phyloP scores from a whole-genome alignment of 306 rosid genomes.

The Inga leiocalycina region DNA sequence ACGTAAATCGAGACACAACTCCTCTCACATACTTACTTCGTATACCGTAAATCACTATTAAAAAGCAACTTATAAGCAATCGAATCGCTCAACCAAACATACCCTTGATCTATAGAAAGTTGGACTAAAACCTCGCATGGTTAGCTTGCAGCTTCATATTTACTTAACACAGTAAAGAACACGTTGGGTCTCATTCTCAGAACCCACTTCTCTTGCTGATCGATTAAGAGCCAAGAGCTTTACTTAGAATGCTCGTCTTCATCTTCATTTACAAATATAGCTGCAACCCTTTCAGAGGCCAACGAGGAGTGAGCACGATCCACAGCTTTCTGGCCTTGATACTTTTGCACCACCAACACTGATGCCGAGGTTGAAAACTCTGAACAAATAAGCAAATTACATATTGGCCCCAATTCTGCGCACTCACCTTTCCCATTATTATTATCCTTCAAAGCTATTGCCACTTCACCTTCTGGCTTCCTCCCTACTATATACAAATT shows the following conservation, averaged over 20 bases:
- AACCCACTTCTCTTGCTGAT: background rate
- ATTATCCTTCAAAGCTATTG: slow-evolving; percentile 28
- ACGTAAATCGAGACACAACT: too few species aligned
- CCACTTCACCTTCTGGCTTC: slow-evolving; percentile 46
- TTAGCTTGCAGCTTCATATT: background rate
- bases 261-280: slow-evolving; percentile 21
- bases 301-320: background rate
- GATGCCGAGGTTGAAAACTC: slow-evolving; percentile 53
- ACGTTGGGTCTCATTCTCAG: background rate
- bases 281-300: background rate
- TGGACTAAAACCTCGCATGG: background rate
- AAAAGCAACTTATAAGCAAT: too few species aligned
- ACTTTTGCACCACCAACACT: slow-evolving; percentile 63
- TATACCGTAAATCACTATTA: too few species aligned
- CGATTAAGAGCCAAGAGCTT: background rate
- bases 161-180: background rate
- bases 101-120: background rate
- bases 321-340: slow-evolving; percentile 15
- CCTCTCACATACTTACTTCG: too few species aligned
- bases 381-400: slow-evolving; percentile 47
- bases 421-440: slow-evolving; percentile 41
- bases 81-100: too few species aligned
- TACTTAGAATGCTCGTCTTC: background rate
- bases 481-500: slow-evolving; percentile 63
- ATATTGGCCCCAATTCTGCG: slow-evolving; percentile 61